Percentiles rank a stretch among this genome's conserved stretches.
Evolutionary conservation across 2,329 filamentous ascomycete species (phyloP).

Genomic region (Sporothrix globosa): DNA sequence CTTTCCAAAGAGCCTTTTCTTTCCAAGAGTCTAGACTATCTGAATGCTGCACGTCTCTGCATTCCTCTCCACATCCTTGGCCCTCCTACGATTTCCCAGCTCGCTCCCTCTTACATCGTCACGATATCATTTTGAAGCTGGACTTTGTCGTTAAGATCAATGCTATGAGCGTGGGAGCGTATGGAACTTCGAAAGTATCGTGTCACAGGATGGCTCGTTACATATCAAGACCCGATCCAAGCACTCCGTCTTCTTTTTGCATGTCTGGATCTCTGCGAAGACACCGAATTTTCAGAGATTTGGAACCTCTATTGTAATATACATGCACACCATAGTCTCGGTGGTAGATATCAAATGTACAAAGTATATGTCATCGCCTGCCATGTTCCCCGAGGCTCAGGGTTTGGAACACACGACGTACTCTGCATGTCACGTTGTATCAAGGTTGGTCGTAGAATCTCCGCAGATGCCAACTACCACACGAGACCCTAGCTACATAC

Average conservation of each 20-base stretch:
- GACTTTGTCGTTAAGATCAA: background rate
- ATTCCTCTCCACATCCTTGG: background rate
- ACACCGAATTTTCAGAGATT: background rate
- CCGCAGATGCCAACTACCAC: background rate
- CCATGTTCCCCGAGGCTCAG: background rate
- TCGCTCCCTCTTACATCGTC: background rate
- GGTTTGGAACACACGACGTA: background rate
- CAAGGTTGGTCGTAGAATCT: constrained; percentile 1
- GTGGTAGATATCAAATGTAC: background rate
- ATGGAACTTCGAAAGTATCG: background rate
- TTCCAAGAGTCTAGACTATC: background rate
- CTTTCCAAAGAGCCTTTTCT: constrained; percentile 8
- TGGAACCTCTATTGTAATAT: background rate
- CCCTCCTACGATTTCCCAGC: background rate
- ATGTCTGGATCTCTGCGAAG: background rate
- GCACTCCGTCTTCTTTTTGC: no score
- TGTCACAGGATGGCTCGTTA: constrained; percentile 26
- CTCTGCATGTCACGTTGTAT: constrained; percentile 30
- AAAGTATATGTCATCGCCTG: background rate
- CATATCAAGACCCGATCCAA: background rate
- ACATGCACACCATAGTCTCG: background rate
- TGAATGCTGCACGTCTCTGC: background rate
- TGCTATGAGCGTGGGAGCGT: background rate
- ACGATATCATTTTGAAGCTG: background rate
- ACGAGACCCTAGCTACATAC: background rate